Evolutionary conservation across 78 protist species (phyloP), one percentile per base, ranked within the genome.

Genomic region (Emiliania huxleyi): DNA sequence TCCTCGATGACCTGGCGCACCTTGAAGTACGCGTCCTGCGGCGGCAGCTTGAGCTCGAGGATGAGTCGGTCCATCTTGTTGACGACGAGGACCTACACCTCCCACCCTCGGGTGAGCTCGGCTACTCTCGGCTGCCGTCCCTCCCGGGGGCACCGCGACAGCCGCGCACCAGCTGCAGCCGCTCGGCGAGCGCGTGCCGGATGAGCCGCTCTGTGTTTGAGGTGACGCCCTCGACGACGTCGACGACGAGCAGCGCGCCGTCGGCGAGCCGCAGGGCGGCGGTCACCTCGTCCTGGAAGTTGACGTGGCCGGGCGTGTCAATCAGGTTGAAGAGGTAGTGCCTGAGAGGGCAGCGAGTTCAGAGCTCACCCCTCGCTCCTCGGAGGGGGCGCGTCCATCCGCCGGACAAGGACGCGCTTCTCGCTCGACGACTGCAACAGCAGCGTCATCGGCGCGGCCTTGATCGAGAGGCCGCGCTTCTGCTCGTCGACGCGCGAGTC

Each of bases 291-390:
- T 98, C 99, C 15, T 44, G n/a, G 93, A 98, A 98, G 84, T 96
- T 95, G 84, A 96, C 96, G 55, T 97, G 98, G 8, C 99, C 99
- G 29, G 99, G 99, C 8, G 99, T 98, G 97, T 99, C 99, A 71
- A 99, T 83, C 26, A 98, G n/a, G 96, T 99, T 96, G 55, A 98
- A 49, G 33, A 97, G 91, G 92, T 96, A 98, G 18, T 93, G 77
- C n/a, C n/a, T n/a, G n/a, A n/a, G n/a, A n/a, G n/a, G 87, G n/a
- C n/a, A n/a, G n/a, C n/a, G n/a, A n/a, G n/a, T n/a, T n/a, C n/a
- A n/a, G n/a, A n/a, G n/a, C n/a, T n/a, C n/a, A n/a, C n/a, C n/a
- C n/a, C n/a, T n/a, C n/a, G n/a, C n/a, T n/a, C n/a, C n/a, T n/a
- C n/a, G n/a, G 56, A 12, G 26, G 56, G 29, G 99, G 99, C 8